Evolutionary conservation across 257 asterid genomes (phyloP), one percentile per base, ranked within the genome.

Genomic region (Solanum sejunctum): DNA sequence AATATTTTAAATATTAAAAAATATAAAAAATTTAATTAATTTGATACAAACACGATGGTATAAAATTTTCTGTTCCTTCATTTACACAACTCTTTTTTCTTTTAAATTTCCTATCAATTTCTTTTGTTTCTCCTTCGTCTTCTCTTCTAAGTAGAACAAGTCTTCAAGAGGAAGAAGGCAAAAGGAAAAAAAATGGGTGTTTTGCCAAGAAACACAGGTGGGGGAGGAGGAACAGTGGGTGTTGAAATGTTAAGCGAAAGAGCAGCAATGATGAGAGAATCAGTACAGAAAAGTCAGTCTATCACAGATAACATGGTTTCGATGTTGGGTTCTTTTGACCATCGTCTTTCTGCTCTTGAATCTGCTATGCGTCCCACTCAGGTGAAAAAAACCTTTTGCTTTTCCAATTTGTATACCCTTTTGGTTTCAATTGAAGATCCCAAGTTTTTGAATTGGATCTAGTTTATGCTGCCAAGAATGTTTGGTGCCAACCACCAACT

Each of bases 361-460:
- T 87, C 92, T 52, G 90, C 92, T 64, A 90, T 90, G 92, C 91
- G 90, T 47, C 92, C 92, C 21, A 90, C 91, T 13, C 92, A 90
- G 91, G 92, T 90, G 49, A 12, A 79, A 36, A 3, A 28, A 28
- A 28, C 43, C 85, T 69, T 28, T 5, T 83, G 10, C 49, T 8
- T 2, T 45, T 8, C 10, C 10, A 45, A 36, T 36, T 45, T 45
- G 10, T 45, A 45, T 8, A 45, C 41, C 66, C 18, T 55, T 17
- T 21, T 45, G 41, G 32, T 70, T 41, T 18, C 28, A 7, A 45
- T 47, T 77, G 82, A 75, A 49, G 61, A 49, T 75, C 21, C 13
- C 61, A 13, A 0, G 82, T 49, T 47, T 8, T 77, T 11, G 13
- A 47, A 47, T 51, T 77, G 82, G 82, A 77, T 77, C 63, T 77